Conservation (phyloP, 441 rosid species). For the Caryocar brasiliense region DNA sequence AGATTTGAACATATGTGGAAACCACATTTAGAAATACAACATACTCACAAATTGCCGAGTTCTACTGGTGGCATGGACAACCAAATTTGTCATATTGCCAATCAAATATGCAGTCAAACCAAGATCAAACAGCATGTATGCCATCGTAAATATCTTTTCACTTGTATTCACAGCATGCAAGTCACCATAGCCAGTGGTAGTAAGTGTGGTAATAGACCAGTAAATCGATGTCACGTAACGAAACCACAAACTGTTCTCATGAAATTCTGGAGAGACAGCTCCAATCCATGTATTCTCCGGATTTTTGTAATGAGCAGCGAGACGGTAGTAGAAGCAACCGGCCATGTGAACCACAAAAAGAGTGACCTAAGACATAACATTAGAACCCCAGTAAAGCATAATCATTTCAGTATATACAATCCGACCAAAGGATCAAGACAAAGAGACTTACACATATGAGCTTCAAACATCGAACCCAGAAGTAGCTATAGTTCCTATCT, state of each 20-base stretch:
- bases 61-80: constrained; percentile 73
- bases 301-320: constrained; percentile 39
- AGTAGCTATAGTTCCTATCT: constrained; percentile 60
- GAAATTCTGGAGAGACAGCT: constrained; percentile 31
- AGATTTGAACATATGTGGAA: too few species aligned
- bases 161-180: constrained; percentile 53
- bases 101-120: constrained; percentile 65
- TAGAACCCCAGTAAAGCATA: constrained; percentile 2
- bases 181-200: constrained; percentile 84
- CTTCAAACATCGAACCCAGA: constrained; percentile 55
- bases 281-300: constrained; percentile 55
- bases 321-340: constrained; percentile 53
- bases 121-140: constrained; percentile 61
- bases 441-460: constrained; percentile 54
- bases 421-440: too few species aligned
- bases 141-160: constrained; percentile 52
- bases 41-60: constrained; percentile 74
- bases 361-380: constrained; percentile 48
- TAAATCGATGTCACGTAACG: constrained; percentile 57
- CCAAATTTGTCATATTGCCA: constrained; percentile 83
- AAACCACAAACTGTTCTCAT: constrained; percentile 11
- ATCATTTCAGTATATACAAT: too few species aligned
- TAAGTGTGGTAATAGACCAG: constrained; percentile 75
- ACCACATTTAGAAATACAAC: not conserved
- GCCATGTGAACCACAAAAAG: constrained; percentile 65